Percentiles rank a stretch among this genome's conserved stretches.
phyloP scores from a whole-genome alignment of 495 filamentous ascomycete species.

The Podospora comata region DNA sequence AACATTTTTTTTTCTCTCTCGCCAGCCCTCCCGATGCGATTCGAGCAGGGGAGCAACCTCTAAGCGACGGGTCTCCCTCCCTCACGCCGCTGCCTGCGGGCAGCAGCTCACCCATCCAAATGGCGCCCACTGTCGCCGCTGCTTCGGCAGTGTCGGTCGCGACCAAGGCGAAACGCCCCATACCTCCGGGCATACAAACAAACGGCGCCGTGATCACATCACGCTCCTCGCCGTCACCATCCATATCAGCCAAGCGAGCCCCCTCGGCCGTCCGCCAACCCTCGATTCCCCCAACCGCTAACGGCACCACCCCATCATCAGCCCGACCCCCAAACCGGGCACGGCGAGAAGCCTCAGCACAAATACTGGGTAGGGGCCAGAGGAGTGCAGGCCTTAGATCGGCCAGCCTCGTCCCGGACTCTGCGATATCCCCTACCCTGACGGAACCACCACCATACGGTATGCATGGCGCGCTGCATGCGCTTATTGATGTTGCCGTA shows the following conservation, averaged over 20 bases:
- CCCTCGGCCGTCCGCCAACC: conserved; percentile 39
- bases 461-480: conserved; percentile 15
- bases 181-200: conserved; percentile 64
- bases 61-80: conserved; percentile 5
- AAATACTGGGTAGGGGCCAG: conserved; percentile 39
- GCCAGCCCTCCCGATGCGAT: not conserved
- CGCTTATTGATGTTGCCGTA: not conserved
- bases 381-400: conserved; percentile 44
- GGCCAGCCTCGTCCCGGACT: conserved; percentile 44
- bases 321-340: conserved; percentile 51
- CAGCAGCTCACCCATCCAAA: conserved; percentile 23
- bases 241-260: conserved; percentile 60
- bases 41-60: not conserved
- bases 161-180: conserved; percentile 71
- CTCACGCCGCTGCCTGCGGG: conserved; percentile 12
- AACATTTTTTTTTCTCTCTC: not conserved
- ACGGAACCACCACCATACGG: conserved; percentile 49
- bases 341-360: conserved; percentile 46
- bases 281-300: conserved; percentile 39
- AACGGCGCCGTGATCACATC: conserved; percentile 60
- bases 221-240: conserved; percentile 65
- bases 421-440: conserved; percentile 24
- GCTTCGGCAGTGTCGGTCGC: conserved; percentile 54
- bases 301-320: conserved; percentile 37
- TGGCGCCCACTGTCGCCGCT: conserved; percentile 50